Percentiles rank a stretch among this genome's conserved stretches.
Evolutionary conservation across 2,329 filamentous ascomycete species (phyloP).

Genomic region (Didymella keratinophila): DNA sequence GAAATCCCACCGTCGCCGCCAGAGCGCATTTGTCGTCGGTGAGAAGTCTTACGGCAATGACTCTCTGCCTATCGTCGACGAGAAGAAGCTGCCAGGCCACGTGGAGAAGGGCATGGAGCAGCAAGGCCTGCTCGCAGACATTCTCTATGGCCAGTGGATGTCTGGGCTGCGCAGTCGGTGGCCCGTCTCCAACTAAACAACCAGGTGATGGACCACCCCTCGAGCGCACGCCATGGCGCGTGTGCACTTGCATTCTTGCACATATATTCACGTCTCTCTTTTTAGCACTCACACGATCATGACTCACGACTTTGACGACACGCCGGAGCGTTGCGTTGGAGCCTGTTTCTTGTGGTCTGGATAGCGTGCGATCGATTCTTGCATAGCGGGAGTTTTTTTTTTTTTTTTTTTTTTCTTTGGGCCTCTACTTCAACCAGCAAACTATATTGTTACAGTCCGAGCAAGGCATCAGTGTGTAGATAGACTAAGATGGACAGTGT

Average conservation of each 20-base stretch:
- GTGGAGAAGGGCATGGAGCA: constrained; percentile 84
- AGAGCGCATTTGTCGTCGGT: constrained; percentile 53
- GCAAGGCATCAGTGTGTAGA: constrained; percentile 4
- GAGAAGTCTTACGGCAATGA: constrained; percentile 55
- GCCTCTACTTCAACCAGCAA: neutral
- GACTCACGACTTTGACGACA: constrained; percentile 18
- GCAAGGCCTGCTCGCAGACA: constrained; percentile 85
- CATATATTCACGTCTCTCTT: constrained; percentile 19
- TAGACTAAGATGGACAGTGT: constrained; percentile 9
- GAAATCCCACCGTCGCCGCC: constrained; percentile 72
- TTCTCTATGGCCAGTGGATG: constrained; percentile 89
- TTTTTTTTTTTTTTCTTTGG: no score
- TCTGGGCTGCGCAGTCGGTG: constrained; percentile 73
- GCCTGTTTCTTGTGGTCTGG: neutral
- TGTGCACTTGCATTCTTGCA: constrained; percentile 17
- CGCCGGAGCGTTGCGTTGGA: constrained; percentile 11
- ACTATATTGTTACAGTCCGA: neutral
- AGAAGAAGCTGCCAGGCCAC: constrained; percentile 65
- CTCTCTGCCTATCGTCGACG: constrained; percentile 43
- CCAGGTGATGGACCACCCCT: neutral
- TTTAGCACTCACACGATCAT: constrained; percentile 12
- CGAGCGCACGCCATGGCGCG: neutral
- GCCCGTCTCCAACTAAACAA: constrained; percentile 37
- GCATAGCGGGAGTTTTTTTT: neutral
- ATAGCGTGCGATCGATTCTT: neutral